phyloP scores from a whole-genome alignment of 202 grass and related monocot species.

The Schoenoplectus tabernaemontani region DNA sequence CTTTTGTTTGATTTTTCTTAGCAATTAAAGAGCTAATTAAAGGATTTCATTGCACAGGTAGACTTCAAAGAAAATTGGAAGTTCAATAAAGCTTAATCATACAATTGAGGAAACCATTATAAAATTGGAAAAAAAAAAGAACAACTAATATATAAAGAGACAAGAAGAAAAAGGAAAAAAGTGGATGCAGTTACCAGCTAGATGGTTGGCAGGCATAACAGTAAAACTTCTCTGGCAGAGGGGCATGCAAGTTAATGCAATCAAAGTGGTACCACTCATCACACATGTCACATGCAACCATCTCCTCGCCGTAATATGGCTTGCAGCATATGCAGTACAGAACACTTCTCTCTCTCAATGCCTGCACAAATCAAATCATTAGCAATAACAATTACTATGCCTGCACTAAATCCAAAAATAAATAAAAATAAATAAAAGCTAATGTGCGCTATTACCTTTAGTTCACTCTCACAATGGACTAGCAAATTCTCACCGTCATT shows the following conservation, averaged over 20 bases:
- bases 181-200: conserved; percentile 27
- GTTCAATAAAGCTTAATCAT: no score
- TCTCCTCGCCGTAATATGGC: conserved; percentile 68
- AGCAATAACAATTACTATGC: not conserved
- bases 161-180: no score
- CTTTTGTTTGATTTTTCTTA: not conserved
- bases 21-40: not conserved
- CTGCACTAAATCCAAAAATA: not conserved
- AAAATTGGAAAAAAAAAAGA: not conserved
- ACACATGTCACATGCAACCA: conserved; percentile 93
- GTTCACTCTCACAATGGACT: conserved; percentile 51
- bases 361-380: conserved; percentile 32
- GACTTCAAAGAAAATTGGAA: not conserved
- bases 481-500: conserved; percentile 55
- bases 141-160: no score
- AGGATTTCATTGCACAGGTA: not conserved
- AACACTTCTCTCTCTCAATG: conserved; percentile 53
- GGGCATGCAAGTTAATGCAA: conserved; percentile 59
- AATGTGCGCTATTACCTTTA: conserved; percentile 42
- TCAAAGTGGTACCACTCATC: conserved; percentile 97
- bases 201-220: conserved; percentile 60
- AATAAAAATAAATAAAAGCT: no score
- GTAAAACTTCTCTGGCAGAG: conserved; percentile 50
- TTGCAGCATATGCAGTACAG: conserved; percentile 91
- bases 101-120: not conserved